These are phyloP conservation scores for Fusarium burgessii DNA, from an alignment of 2,329 filamentous ascomycete species.

Conservation along the genomic window DNA sequence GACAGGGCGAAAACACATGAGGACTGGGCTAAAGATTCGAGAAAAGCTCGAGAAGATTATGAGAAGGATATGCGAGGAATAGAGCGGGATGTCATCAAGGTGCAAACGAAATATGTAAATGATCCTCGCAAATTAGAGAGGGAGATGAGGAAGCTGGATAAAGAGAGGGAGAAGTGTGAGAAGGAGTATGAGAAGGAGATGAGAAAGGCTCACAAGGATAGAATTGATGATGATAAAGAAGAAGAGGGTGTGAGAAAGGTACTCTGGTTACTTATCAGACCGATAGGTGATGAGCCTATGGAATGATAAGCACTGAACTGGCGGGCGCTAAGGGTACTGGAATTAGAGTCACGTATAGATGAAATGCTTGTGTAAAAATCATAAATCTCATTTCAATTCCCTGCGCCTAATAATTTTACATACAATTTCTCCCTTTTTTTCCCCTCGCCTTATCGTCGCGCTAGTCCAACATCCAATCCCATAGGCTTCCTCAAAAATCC, in stretches of 20 bases:
- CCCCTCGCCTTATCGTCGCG: not conserved
- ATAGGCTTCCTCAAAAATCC: slow-evolving; percentile 87
- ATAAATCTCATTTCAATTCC: not conserved
- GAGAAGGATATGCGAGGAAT: not conserved
- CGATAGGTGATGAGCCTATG: not conserved
- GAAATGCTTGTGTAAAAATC: not conserved
- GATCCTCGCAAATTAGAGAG: not conserved
- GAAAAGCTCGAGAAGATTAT: not conserved
- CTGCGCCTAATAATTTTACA: not conserved
- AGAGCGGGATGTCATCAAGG: not conserved
- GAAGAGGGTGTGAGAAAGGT: not conserved
- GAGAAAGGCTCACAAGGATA: not conserved
- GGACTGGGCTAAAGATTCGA: not conserved
- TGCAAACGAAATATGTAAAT: not conserved
- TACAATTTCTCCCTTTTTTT: not conserved
- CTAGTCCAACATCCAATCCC: slow-evolving; percentile 61
- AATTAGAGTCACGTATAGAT: accelerated
- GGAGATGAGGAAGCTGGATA: not conserved
- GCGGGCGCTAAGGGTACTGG: accelerated
- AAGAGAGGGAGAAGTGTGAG: not conserved
- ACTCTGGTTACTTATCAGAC: not conserved
- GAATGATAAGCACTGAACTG: not conserved
- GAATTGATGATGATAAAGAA: not conserved
- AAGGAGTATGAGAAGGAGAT: not conserved
- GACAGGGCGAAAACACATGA: not conserved